Base-by-base conservation (phyloP, 2,329 filamentous ascomycete genomes). In the Penicillium sp. region DNA sequence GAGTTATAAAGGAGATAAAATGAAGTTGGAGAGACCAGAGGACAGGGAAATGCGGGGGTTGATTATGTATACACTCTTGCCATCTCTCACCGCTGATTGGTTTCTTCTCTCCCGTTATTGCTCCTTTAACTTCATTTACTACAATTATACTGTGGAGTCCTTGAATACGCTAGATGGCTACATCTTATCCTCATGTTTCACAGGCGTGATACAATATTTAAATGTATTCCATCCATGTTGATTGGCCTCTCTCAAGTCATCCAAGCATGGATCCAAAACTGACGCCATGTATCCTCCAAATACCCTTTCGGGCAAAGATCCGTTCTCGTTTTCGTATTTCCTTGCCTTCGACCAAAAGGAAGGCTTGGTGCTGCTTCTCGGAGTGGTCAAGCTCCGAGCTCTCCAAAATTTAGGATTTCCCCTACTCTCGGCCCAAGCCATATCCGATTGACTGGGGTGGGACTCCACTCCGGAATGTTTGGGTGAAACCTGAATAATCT, bases 251-350 rank as follows among this genome's bases (percentile, higher is more conserved):
- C 14, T 21, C 48, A 7, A 42, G 48, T 50, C 48, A 29, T 42
- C 3, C 33, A n/a, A 33, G 16, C 16, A 29, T 42, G 48, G 48
- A 61, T 53, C 59, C 61, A 57, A 61, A 48, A 53, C 6, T 23
- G 39, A 23, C 19, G 19, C 39, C 19, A 19, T 2, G 35, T 33
- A 53, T 14, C 26, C 58, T 55, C 37, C 35, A 64, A 44, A 54
- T 57, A 42, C 62, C 58, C 45, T 27, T 54, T 65, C 42, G 26
- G 60, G 62, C 25, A 62, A 55, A 3, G 58, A 61, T 69, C 59
- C 63, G 59, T 57, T 49, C 58, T 62, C 63, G 58, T 61, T 61
- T 51, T 64, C 59, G 57, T 52, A 42, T 42, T 39, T 19, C 16
- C 35, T 39, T 39, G n/a, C n/a, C 3, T 8, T 39, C 31, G 35